Conservation (phyloP, 2,329 filamentous ascomycete species). For the Talaromyces sp. region DNA sequence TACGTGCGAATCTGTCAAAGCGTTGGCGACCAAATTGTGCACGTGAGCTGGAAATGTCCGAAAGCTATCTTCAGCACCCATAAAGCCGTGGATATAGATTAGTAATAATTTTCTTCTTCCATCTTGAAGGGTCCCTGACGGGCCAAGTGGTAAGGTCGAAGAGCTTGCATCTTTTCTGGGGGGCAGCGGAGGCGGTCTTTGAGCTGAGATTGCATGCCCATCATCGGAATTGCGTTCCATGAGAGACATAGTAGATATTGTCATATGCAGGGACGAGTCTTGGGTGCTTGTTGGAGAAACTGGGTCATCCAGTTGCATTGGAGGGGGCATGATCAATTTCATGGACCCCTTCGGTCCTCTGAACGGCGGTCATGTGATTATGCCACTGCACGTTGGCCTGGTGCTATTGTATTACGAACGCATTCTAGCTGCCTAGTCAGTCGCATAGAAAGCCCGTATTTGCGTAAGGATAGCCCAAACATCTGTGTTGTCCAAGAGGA, state of each 20-base stretch:
- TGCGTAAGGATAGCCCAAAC: neutral
- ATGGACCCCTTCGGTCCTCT: neutral
- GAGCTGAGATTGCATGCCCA: conserved; percentile 19
- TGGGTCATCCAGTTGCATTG: conserved; percentile 7
- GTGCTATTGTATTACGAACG: no score
- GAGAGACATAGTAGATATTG: neutral
- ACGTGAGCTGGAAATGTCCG: conserved; percentile 83
- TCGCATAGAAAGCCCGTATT: neutral
- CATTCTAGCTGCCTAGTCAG: neutral
- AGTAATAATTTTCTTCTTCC: conserved; percentile 60
- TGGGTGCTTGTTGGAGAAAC: neutral
- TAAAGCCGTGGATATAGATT: conserved; percentile 85
- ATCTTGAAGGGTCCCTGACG: neutral
- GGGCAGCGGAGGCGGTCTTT: conserved; percentile 16
- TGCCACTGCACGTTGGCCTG: neutral
- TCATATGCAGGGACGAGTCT: neutral
- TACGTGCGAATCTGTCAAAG: conserved; percentile 68
- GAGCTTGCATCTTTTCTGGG: neutral
- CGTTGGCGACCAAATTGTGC: conserved; percentile 66
- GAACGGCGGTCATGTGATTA: conserved; percentile 12
- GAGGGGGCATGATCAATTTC: conserved; percentile 5
- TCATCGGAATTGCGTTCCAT: conserved; percentile 16
- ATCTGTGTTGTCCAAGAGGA: neutral
- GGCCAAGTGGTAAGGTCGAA: conserved; percentile 10
- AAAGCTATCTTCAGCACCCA: conserved; percentile 84